Percentiles rank a stretch among this genome's conserved stretches.
Evolutionary conservation across 2,329 filamentous ascomycete genomes (phyloP).

Genomic region (Pseudopithomyces maydicus): DNA sequence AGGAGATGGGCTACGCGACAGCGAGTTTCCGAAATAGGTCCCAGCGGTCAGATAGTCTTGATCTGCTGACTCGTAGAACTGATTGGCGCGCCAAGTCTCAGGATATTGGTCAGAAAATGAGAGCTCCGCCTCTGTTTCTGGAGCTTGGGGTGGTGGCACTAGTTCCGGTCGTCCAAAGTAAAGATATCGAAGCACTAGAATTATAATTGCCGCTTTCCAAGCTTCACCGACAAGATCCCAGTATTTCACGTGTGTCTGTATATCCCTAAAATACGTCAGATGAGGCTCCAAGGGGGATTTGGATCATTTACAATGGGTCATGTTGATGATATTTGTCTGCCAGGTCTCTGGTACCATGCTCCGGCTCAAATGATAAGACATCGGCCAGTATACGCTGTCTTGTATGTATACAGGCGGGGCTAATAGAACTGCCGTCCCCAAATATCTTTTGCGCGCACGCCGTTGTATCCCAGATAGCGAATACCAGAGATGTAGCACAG

Average conservation of each 20-base stretch:
- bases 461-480: constrained; percentile 22
- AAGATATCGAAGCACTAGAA: constrained; percentile 24
- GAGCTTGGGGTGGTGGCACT: constrained; percentile 10
- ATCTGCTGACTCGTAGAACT: neutral
- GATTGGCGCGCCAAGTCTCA: neutral
- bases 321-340: constrained; percentile 12
- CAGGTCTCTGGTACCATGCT: constrained; percentile 10
- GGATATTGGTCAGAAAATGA: constrained; percentile 12
- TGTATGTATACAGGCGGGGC: constrained; percentile 15
- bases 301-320: constrained; percentile 13
- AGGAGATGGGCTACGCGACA: constrained; percentile 22
- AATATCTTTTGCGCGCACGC: constrained; percentile 19
- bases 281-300: neutral
- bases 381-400: constrained; percentile 24
- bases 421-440: constrained; percentile 1
- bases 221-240: constrained; percentile 12
- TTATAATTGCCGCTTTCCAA: constrained; percentile 24
- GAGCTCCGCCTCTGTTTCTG: constrained; percentile 4
- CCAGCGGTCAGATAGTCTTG: constrained; percentile 15
- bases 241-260: neutral
- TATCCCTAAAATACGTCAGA: neutral
- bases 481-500: constrained; percentile 17
- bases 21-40: constrained; percentile 7
- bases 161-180: constrained; percentile 24
- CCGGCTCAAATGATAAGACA: constrained; percentile 18